Evolutionary conservation across 2,329 filamentous ascomycete species (phyloP).

Genomic region (Scytalidium lignicola): DNA sequence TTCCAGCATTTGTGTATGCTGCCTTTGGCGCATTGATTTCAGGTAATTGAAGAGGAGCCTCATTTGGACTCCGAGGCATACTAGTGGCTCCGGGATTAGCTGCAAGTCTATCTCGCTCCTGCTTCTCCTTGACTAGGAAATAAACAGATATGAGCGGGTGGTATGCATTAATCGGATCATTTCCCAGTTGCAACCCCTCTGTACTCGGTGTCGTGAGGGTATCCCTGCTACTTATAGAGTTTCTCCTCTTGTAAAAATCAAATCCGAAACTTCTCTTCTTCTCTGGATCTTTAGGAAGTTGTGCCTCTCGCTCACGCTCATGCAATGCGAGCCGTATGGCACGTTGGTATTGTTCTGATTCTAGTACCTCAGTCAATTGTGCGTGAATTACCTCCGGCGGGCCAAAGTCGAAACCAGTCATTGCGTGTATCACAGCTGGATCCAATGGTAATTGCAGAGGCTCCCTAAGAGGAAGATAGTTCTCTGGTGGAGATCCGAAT

Average conservation of each 20-base stretch:
- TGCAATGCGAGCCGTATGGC: conserved; percentile 68
- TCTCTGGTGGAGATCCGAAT: conserved; percentile 80
- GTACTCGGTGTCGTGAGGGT: conserved; percentile 79
- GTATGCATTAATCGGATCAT: conserved; percentile 88
- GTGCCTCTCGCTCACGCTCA: conserved; percentile 55
- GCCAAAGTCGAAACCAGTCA: conserved; percentile 98
- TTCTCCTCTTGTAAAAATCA: conserved; percentile 94
- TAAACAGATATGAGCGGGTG: conserved; percentile 91
- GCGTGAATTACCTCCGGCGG: conserved; percentile 74
- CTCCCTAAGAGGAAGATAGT: conserved; percentile 77
- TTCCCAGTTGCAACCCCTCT: conserved; percentile 76
- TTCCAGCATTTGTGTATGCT: conserved; percentile 79
- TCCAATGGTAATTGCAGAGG: conserved; percentile 83
- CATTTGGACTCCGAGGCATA: conserved; percentile 50
- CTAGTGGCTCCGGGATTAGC: conserved; percentile 53
- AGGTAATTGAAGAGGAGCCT: conserved; percentile 54
- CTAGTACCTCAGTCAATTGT: conserved; percentile 79
- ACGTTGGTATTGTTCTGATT: conserved; percentile 89
- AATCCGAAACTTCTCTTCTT: conserved; percentile 84
- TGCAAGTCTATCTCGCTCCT: conserved; percentile 65
- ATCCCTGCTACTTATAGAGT: conserved; percentile 83
- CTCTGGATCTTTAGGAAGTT: conserved; percentile 56
- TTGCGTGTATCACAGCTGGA: conserved; percentile 75
- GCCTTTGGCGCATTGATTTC: conserved; percentile 78
- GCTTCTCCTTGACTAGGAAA: conserved; percentile 92